A percentile compares a stretch with the other conserved stretches of the same genome.
These are phyloP conservation scores for Nidularia pulvinata DNA, from an alignment of 768 basidiomycete genomes.

Conservation along the genomic window DNA sequence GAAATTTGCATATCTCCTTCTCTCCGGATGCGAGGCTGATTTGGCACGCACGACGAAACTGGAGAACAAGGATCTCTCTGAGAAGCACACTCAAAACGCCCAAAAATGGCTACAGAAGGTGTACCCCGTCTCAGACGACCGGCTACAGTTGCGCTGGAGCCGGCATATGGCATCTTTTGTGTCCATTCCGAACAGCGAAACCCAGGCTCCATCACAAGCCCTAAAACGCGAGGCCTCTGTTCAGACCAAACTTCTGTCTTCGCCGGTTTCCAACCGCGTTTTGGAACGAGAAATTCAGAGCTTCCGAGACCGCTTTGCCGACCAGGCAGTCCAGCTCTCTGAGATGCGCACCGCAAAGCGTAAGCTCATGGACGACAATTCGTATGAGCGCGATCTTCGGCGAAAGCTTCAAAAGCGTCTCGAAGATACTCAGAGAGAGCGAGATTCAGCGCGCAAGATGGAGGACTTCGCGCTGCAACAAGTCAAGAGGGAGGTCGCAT, in stretches of 20 bases:
- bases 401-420: slow-evolving; percentile 31
- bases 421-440: slow-evolving; percentile 27
- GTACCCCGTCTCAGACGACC: slow-evolving; percentile 34
- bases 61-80: slow-evolving; percentile 14
- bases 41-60: slow-evolving; percentile 30
- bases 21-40: slow-evolving; percentile 55
- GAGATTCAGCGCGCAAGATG: slow-evolving; percentile 23
- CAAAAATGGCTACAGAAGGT: slow-evolving; percentile 47
- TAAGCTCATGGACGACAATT: slow-evolving; percentile 38
- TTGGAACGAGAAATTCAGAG: slow-evolving; percentile 35
- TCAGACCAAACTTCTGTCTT: no score
- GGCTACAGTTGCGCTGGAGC: no score
- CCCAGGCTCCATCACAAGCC: no score
- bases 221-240: no score
- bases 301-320: slow-evolving; percentile 29
- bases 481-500: slow-evolving; percentile 45
- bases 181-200: no score
- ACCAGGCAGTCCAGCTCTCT: slow-evolving; percentile 23
- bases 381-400: slow-evolving; percentile 28
- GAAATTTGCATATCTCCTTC: slow-evolving; percentile 50
- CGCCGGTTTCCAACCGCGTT: no score
- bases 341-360: slow-evolving; percentile 35
- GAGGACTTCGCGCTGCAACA: slow-evolving; percentile 21
- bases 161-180: no score
- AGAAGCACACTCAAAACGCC: slow-evolving; percentile 36